Conservation (phyloP, 805 yeast species). For the Ascoidea asiatica region DNA sequence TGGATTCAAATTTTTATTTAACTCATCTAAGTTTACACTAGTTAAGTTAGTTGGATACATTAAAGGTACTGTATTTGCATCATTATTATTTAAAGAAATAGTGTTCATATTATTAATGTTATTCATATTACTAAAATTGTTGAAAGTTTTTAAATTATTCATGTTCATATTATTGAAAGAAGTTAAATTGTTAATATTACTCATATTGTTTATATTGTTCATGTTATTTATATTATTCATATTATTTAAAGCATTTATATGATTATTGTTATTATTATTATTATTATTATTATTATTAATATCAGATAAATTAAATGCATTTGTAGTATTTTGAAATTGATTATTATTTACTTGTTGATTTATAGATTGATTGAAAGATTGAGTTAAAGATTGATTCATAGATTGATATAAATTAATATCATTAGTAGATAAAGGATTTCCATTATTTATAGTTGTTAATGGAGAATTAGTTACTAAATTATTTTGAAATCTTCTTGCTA, state of each 20-base stretch:
- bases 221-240: not conserved
- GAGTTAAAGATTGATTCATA: not conserved
- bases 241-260: not conserved
- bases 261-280: not conserved
- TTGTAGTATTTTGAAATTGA: not conserved
- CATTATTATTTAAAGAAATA: not conserved
- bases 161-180: not conserved
- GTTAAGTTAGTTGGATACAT: slow-evolving; percentile 3
- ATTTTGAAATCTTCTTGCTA: not conserved
- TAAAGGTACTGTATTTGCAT: slow-evolving; percentile 4
- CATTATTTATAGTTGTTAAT: not conserved
- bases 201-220: not conserved
- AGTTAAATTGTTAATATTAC: not conserved
- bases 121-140: slow-evolving; percentile 1
- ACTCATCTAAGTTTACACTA: not conserved
- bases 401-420: not conserved
- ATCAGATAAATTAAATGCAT: not conserved
- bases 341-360: too few relatives aligned
- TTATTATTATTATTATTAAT: not conserved
- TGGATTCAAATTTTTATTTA: too few relatives aligned
- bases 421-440: not conserved
- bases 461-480: not conserved
- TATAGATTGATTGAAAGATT: not conserved
- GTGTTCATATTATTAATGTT: not conserved
- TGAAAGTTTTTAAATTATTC: not conserved